Percentiles rank a stretch among this genome's conserved stretches.
These are phyloP conservation scores for Lophiostoma macrostomum DNA, from an alignment of 495 filamentous ascomycete genomes.

Conservation along the genomic window DNA sequence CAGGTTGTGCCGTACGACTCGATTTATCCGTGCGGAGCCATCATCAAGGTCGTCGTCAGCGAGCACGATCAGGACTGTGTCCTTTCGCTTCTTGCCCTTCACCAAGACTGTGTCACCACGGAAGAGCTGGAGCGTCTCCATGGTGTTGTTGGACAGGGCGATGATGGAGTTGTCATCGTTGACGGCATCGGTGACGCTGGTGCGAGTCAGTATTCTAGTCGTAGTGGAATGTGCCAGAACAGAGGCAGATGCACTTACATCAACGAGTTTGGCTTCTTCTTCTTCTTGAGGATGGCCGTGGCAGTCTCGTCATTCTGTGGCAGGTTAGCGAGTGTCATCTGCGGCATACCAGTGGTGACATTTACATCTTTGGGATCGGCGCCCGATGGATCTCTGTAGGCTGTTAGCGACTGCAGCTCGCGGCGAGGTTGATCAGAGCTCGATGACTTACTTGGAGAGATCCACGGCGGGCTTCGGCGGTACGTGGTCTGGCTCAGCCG, in stretches of 20 bases:
- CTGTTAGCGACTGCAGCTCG: constrained; percentile 39
- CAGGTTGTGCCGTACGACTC: constrained; percentile 95
- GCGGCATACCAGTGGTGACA: constrained; percentile 22
- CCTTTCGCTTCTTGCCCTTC: constrained; percentile 99
- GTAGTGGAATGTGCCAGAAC: not conserved
- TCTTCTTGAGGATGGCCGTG: constrained; percentile 99
- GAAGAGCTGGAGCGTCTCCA: constrained; percentile 97
- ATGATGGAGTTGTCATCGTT: constrained; percentile 99
- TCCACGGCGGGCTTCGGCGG: constrained; percentile 92
- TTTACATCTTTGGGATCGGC: constrained; percentile 81
- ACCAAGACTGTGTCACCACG: constrained; percentile 96
- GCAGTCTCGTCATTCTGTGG: constrained; percentile 80
- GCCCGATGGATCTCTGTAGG: constrained; percentile 77
- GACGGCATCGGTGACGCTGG: constrained; percentile 90
- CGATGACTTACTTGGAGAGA: constrained; percentile 65
- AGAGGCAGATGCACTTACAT: constrained; percentile 58
- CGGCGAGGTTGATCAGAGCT: not conserved
- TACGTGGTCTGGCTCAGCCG: constrained; percentile 71
- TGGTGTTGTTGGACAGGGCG: constrained; percentile 95
- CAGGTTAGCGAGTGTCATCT: constrained; percentile 24
- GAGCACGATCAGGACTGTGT: constrained; percentile 94
- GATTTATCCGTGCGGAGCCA: constrained; percentile 93
- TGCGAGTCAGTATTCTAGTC: constrained; percentile 1
- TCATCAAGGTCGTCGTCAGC: constrained; percentile 98
- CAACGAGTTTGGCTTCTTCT: constrained; percentile 99